Evolutionary conservation across 306 rosid species (phyloP).

Genomic region (Cucumis melo): DNA sequence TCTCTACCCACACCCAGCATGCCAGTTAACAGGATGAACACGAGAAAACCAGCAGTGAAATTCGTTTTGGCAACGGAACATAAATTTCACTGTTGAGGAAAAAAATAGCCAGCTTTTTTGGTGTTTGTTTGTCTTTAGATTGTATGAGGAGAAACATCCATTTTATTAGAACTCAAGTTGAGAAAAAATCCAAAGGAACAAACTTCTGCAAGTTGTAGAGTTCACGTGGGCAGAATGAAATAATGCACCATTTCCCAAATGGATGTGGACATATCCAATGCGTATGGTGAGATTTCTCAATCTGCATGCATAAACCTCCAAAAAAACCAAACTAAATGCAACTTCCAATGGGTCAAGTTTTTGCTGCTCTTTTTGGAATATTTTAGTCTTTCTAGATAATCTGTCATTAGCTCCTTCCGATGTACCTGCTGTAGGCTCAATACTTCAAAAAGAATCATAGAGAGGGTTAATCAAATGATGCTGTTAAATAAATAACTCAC

Average conservation of each 20-base stretch:
- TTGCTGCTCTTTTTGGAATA: conserved; percentile 1
- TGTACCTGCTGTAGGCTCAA: conserved; percentile 1
- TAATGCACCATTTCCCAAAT: conserved; percentile 33
- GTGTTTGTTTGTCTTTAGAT: neutral
- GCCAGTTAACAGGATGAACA: neutral
- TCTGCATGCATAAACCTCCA: conserved; percentile 28
- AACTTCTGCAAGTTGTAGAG: conserved; percentile 17
- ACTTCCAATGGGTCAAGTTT: conserved; percentile 12
- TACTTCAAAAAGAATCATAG: neutral
- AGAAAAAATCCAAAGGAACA: neutral
- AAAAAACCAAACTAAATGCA: conserved; percentile 10
- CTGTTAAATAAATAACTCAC: neutral
- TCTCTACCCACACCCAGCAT: neutral
- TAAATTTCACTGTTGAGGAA: neutral
- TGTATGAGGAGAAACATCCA: neutral
- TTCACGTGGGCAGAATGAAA: conserved; percentile 29
- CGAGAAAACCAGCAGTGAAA: neutral
- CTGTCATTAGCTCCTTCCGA: neutral
- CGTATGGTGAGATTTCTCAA: conserved; percentile 22
- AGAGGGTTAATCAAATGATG: neutral
- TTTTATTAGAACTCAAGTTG: neutral
- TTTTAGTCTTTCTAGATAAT: conserved; percentile 1
- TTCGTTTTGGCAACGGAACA: neutral
- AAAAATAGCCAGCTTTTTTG: neutral
- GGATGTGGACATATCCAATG: conserved; percentile 28